Evolutionary conservation across 2,329 filamentous ascomycete species (phyloP), one percentile per base, ranked within the genome.

Genomic region (Anthostomella pinea): DNA sequence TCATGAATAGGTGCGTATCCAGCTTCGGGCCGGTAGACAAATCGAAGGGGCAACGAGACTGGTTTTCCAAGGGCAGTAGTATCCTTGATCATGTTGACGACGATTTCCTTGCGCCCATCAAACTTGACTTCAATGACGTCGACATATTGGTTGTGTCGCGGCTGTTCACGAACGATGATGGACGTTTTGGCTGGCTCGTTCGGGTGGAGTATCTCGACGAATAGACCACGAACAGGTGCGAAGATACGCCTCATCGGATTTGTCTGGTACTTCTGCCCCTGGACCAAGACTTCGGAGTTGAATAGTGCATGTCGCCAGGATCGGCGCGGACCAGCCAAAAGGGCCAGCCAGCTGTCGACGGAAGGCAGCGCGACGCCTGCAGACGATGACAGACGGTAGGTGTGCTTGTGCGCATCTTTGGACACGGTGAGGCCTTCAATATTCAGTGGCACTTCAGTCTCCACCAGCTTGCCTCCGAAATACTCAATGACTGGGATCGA

Each of bases 1-100:
- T 98, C 93, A 44, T 85, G 85, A 51, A 98, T 95, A 13, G 93
- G 93, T n/a, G 94, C 91, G 60, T 96, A 98, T 19, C 93, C 93
- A 38, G 88, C 85, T 65, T 97, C 91, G 2, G 93, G 93, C 60
- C 90, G 87, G 68, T 98, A 98, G 5, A 79, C 87, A 70, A 97
- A 97, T 59, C 83, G 80, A 49, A 98, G 81, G 15, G 87, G 84
- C 39, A 98, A 70, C 15, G 88, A 78, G n/a, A 88, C 83, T 9
- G 91, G 78, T 59, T 84, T 82, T 48, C 86, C 85, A 32, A 93
- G 77, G 9, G 87, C 90, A 26, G 87, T 96, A 35, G 90, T 85
- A 28, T 94, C 87, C 69, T 98, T 95, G 62, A 93, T 88, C 74
- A 98, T 77, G 59, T 87, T 90, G 62, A 97, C 80, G 15, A 83